Evolutionary conservation across 768 basidiomycete genomes (phyloP).

Genomic region (Mycena amicta): DNA sequence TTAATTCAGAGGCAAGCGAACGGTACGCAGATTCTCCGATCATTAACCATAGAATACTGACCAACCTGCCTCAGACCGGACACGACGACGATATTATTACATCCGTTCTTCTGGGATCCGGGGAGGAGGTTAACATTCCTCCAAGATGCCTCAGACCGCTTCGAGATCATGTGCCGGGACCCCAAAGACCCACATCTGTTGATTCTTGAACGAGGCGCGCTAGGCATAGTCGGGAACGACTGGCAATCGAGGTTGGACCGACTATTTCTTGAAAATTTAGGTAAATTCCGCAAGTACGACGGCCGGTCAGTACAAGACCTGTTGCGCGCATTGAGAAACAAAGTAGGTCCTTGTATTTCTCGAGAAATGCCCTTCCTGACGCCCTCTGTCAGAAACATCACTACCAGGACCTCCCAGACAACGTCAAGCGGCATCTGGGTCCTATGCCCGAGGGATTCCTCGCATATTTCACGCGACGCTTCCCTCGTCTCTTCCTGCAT

Average conservation of each 20-base stretch:
- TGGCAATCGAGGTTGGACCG: conserved; percentile 90
- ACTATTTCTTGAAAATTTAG: conserved; percentile 89
- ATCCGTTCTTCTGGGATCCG: conserved; percentile 97
- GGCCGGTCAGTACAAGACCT: conserved; percentile 89
- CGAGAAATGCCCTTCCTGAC: background rate
- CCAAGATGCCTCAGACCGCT: conserved; percentile 97
- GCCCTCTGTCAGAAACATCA: conserved; percentile 80
- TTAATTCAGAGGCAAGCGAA: conserved; percentile 71
- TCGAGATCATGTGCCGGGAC: conserved; percentile 96
- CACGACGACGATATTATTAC: conserved; percentile 82
- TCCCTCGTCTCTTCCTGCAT: conserved; percentile 88
- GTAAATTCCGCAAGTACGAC: conserved; percentile 98
- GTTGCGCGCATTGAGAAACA: conserved; percentile 90
- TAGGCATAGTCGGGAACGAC: conserved; percentile 80
- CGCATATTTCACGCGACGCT: conserved; percentile 91
- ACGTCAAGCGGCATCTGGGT: conserved; percentile 86
- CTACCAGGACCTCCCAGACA: conserved; percentile 94
- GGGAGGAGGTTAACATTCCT: conserved; percentile 85
- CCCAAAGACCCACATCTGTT: conserved; percentile 79
- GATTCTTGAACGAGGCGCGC: conserved; percentile 71
- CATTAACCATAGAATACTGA: too few species aligned
- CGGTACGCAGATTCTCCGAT: too few species aligned
- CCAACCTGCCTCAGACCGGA: conserved; percentile 73
- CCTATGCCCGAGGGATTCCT: conserved; percentile 92
- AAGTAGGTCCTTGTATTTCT: conserved; percentile 53